A percentile compares a stretch with the other conserved stretches of the same genome.
phyloP scores from a whole-genome alignment of 495 filamentous ascomycete genomes.

The Parachaetomium inaequale region DNA sequence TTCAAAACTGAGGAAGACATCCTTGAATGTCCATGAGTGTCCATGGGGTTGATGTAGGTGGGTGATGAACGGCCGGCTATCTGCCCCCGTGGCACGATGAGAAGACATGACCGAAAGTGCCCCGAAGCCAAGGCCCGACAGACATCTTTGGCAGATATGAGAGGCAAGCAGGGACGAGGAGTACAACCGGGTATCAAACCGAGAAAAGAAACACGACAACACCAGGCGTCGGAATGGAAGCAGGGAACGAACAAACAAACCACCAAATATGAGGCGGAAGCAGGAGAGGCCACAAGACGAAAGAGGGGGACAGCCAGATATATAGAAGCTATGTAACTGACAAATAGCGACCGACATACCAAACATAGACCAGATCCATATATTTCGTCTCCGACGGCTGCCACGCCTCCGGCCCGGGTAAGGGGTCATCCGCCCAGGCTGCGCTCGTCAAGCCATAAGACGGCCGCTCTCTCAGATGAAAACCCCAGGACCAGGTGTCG shows the following conservation, averaged over 20 bases:
- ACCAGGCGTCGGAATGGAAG: background rate
- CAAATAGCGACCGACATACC: background rate
- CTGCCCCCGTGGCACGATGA: background rate
- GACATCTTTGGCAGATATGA: background rate
- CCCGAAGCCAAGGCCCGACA: background rate
- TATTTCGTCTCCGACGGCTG: background rate
- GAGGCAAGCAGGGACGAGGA: background rate
- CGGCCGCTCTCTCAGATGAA: background rate
- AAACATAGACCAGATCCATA: background rate
- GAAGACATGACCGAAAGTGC: too few species aligned
- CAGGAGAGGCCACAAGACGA: too few species aligned
- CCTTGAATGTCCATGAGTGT: too few species aligned
- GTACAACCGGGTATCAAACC: background rate
- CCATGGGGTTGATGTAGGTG: too few species aligned
- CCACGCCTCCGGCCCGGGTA: too few species aligned
- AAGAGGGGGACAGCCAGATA: background rate
- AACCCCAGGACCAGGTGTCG: background rate
- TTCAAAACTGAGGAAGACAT: too few species aligned
- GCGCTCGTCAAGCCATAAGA: background rate
- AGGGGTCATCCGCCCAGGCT: background rate
- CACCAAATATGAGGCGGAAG: background rate
- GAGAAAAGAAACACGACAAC: background rate
- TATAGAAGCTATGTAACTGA: background rate
- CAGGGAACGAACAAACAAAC: background rate
- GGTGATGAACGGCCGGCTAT: too few species aligned